phyloP scores from a whole-genome alignment of 2,329 filamentous ascomycete species.

The Diaporthe amygdali region DNA sequence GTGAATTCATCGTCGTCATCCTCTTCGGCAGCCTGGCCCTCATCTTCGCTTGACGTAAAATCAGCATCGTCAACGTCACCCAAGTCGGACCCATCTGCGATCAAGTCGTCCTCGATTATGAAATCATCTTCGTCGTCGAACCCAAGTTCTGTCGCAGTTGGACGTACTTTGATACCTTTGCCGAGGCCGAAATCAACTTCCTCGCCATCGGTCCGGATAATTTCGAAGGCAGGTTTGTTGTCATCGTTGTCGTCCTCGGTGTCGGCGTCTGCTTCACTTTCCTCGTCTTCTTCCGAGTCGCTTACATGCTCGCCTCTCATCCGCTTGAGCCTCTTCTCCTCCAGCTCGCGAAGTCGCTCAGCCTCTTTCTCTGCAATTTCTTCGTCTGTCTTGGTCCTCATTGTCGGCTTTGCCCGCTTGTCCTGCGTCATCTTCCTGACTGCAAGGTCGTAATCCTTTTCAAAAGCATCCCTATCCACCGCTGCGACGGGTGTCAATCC shows the following conservation, averaged over 20 bases:
- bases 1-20: slow-evolving; percentile 74
- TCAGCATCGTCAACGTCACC: slow-evolving; percentile 57
- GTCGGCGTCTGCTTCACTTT: slow-evolving; percentile 43
- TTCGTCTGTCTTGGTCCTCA: slow-evolving; percentile 90
- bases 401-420: slow-evolving; percentile 81
- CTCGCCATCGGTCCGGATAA: slow-evolving; percentile 40
- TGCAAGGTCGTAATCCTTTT: slow-evolving; percentile 87
- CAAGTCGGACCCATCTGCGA: slow-evolving; percentile 80
- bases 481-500: slow-evolving; percentile 37
- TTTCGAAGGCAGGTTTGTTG: slow-evolving; percentile 37
- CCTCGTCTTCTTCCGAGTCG: slow-evolving; percentile 63
- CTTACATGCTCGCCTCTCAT: slow-evolving; percentile 84
- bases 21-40: slow-evolving; percentile 42
- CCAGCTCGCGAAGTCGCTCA: slow-evolving; percentile 76
- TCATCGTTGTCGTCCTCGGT: slow-evolving; percentile 44
- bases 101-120: slow-evolving; percentile 83
- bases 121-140: slow-evolving; percentile 97
- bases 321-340: slow-evolving; percentile 79
- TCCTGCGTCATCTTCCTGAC: slow-evolving; percentile 85
- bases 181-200: slow-evolving; percentile 66
- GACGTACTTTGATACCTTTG: slow-evolving; percentile 59
- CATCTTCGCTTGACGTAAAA: slow-evolving; percentile 55
- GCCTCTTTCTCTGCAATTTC: slow-evolving; percentile 82
- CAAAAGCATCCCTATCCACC: slow-evolving; percentile 71
- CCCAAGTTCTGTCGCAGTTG: slow-evolving; percentile 66